These are phyloP conservation scores for Xylaria sp. DNA, from an alignment of 2,329 filamentous ascomycete genomes.

Conservation along the genomic window DNA sequence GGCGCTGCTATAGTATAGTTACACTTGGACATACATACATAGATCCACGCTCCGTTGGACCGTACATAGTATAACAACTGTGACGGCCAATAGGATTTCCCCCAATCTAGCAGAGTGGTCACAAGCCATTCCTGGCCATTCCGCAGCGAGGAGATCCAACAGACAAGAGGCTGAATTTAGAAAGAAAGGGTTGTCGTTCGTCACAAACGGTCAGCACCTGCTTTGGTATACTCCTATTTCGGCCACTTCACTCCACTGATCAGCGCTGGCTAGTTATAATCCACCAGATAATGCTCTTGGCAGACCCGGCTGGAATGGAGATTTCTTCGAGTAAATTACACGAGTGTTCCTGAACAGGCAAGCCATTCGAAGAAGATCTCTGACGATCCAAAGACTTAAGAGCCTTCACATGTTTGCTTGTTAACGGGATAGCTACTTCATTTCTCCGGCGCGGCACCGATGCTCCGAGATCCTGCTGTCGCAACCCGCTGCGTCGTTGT, in stretches of 20 bases:
- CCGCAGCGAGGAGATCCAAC: background rate
- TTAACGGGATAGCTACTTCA: slow-evolving; percentile 13
- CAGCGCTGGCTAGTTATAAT: slow-evolving; percentile 19
- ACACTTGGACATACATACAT: slow-evolving; percentile 6
- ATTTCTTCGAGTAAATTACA: background rate
- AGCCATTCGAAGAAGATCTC: slow-evolving; percentile 2
- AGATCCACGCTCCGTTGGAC: slow-evolving; percentile 6
- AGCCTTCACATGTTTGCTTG: slow-evolving; percentile 20
- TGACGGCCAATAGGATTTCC: slow-evolving; percentile 1
- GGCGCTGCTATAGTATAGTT: slow-evolving; percentile 9
- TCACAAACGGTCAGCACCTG: slow-evolving; percentile 11
- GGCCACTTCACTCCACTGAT: slow-evolving; percentile 24
- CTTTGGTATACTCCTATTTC: slow-evolving; percentile 16
- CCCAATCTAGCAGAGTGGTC: background rate
- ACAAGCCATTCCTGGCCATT: background rate
- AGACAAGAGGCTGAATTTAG: slow-evolving; percentile 14
- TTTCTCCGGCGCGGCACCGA: slow-evolving; percentile 24
- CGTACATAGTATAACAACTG: background rate
- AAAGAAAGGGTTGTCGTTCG: slow-evolving; percentile 12
- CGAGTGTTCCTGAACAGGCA: slow-evolving; percentile 17
- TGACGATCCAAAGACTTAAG: background rate
- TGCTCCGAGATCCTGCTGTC: slow-evolving; percentile 24
- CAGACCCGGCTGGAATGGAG: slow-evolving; percentile 7
- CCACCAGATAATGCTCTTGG: slow-evolving; percentile 8
- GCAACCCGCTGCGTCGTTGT: slow-evolving; percentile 20